Evolutionary conservation across 2,329 filamentous ascomycete genomes (phyloP).

Genomic region (Cytospora schulzeri): DNA sequence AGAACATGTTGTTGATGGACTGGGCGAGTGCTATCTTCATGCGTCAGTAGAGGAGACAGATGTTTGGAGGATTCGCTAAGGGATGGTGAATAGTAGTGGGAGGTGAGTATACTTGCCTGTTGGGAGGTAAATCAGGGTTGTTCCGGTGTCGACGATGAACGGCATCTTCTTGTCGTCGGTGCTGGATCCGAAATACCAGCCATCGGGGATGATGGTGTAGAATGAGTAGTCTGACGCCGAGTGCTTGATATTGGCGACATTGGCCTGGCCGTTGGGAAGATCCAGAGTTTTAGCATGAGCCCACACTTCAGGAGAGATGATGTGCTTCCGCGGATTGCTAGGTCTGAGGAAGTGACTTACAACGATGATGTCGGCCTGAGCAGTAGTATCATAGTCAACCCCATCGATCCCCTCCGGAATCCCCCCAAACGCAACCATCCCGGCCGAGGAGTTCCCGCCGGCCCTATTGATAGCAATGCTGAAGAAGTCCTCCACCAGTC

Average conservation of each 20-base stretch:
- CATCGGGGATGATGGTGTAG: conserved; percentile 56
- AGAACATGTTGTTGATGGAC: conserved; percentile 49
- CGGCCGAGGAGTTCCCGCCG: conserved; percentile 43
- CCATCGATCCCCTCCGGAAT: conserved; percentile 42
- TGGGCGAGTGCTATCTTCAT: conserved; percentile 45
- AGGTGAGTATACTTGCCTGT: conserved; percentile 50
- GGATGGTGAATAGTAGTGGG: not conserved
- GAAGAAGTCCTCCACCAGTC: conserved; percentile 48
- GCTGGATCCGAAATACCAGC: conserved; percentile 47
- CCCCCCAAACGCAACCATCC: conserved; percentile 51
- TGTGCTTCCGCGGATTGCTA: not conserved
- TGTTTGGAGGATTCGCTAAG: conserved; percentile 10
- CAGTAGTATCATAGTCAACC: conserved; percentile 34
- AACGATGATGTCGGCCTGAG: conserved; percentile 47
- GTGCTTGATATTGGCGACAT: conserved; percentile 39
- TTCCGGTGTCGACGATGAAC: conserved; percentile 56
- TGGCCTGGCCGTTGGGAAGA: conserved; percentile 41
- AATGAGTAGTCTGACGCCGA: conserved; percentile 52
- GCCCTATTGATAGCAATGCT: conserved; percentile 49
- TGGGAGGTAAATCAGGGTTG: conserved; percentile 53
- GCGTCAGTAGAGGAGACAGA: not conserved
- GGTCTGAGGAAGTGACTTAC: conserved; percentile 37
- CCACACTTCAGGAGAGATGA: not conserved
- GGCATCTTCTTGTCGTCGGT: conserved; percentile 47
- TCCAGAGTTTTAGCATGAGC: conserved; percentile 12